Conservation (phyloP, 345 rosid genomes). For the Eucalyptus regnans region DNA sequence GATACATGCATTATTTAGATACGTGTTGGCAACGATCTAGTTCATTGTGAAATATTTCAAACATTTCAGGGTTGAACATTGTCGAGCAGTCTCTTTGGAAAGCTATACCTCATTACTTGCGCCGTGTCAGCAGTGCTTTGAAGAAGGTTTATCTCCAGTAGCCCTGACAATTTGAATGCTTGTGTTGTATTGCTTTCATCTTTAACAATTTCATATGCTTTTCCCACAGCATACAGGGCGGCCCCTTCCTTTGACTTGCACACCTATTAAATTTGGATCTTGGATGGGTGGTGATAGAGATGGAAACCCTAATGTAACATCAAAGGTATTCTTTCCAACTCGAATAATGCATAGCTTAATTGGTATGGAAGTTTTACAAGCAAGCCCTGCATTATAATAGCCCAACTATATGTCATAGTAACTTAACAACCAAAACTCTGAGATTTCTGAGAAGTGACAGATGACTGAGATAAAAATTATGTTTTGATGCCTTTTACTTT, state of each 20-base stretch:
- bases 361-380: background rate
- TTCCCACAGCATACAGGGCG: conserved; percentile 56
- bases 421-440: background rate
- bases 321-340: conserved; percentile 43
- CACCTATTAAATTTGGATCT: conserved; percentile 88
- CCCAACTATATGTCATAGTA: background rate
- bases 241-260: conserved; percentile 81
- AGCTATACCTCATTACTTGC: conserved; percentile 84
- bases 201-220: background rate
- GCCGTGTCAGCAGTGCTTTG: conserved; percentile 84
- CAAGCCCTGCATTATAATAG: background rate
- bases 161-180: background rate
- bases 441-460: background rate
- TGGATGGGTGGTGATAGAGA: conserved; percentile 99
- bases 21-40: background rate
- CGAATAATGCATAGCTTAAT: background rate
- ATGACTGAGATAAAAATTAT: background rate
- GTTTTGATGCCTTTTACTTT: background rate
- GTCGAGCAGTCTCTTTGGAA: conserved; percentile 99
- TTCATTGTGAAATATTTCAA: background rate
- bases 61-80: conserved; percentile 64
- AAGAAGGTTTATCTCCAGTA: conserved; percentile 44
- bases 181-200: background rate
- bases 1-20: background rate
- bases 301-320: conserved; percentile 92